Evolutionary conservation across 352 stramenopile genomes (phyloP).

Genomic region (Pythium sp.): DNA sequence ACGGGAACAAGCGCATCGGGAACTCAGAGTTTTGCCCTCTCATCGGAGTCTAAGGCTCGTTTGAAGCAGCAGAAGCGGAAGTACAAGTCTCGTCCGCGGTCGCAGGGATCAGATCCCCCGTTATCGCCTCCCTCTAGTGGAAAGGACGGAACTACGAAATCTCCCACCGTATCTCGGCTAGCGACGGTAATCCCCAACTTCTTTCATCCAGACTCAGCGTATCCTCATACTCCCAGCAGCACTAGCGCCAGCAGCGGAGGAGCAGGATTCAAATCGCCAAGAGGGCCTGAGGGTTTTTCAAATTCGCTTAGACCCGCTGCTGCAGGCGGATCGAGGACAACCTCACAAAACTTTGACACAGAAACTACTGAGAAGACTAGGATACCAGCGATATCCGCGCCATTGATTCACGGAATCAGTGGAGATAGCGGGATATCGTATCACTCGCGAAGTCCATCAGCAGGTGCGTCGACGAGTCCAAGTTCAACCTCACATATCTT

Average conservation of each 20-base stretch:
- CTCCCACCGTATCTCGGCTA: slow-evolving; percentile 19
- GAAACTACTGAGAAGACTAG: slow-evolving; percentile 1
- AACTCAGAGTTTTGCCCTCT: slow-evolving; percentile 4
- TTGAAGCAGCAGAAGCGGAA: slow-evolving; percentile 12
- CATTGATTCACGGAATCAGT: slow-evolving; percentile 20
- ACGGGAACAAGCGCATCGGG: not conserved
- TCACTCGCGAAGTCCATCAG: slow-evolving; percentile 30
- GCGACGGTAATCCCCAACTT: slow-evolving; percentile 33
- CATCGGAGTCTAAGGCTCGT: slow-evolving; percentile 7
- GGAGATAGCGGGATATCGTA: slow-evolving; percentile 16
- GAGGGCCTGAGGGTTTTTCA: slow-evolving; percentile 1
- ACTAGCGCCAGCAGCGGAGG: not conserved
- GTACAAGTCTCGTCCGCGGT: slow-evolving; percentile 15
- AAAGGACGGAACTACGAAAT: slow-evolving; percentile 11
- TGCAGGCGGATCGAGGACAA: slow-evolving; percentile 1
- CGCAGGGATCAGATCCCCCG: slow-evolving; percentile 15
- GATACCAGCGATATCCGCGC: slow-evolving; percentile 8
- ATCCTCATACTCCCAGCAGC: not conserved
- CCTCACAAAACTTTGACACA: not conserved
- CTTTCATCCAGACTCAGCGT: slow-evolving; percentile 35
- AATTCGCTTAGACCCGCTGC: not conserved
- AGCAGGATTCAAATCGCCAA: slow-evolving; percentile 2
- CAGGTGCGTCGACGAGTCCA: slow-evolving; percentile 21
- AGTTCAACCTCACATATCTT: slow-evolving; percentile 60
- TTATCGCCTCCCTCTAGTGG: not conserved